Base-by-base conservation (phyloP, 1,284 basidiomycete genomes). In the Leccinum ambiguum region DNA sequence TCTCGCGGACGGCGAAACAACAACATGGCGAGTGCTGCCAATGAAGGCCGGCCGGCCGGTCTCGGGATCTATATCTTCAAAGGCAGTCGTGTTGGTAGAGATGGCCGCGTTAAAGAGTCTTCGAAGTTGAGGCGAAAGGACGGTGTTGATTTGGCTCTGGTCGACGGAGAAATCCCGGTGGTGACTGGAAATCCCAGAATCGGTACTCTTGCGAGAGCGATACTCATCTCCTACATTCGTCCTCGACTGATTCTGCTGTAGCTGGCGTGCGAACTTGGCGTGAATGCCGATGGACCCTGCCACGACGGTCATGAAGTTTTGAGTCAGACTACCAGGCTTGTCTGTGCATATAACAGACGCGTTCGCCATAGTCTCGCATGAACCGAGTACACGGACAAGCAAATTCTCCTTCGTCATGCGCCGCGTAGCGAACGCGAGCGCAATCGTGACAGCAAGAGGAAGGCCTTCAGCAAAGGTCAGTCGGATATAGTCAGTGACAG, bases 351-450 rank as follows among this genome's bases (percentile, higher is more conserved):
- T 86, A 67, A 98, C 96, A 23, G 92, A 97, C 13, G 96, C 93
- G 75, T 98, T 98, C 41, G 93, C 97, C 96, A 98, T 99, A 7
- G 94, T 98, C 82, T 98, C 97, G 78, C 97, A 99, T 30, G 94
- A 95, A 13, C 94, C 93, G 43, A 99, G 86, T 3, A 98, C 91
- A 69, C 97, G 94, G 18, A 99, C 97, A 59, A 99, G 88, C 0
- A 99, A 82, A 67, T 97, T 97, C 77, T 96, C 92, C 74, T 90
- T 86, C 18, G 96, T 94, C 97, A 99, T 99, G 33, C 96, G 89
- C 75, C 94, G 96, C 59, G 97, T 99, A 0, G 97, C 97, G 74
- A 98, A 98, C 0, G 97, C 94, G 26, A 99, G 83, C 0, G 97
- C 97, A 56, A 99, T 86, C 0, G 96, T 98, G 64, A 98, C 96